A percentile compares a stretch with the other conserved stretches of the same genome.
Evolutionary conservation across 2,329 filamentous ascomycete species (phyloP).

Genomic region (Eurotiales sp.): DNA sequence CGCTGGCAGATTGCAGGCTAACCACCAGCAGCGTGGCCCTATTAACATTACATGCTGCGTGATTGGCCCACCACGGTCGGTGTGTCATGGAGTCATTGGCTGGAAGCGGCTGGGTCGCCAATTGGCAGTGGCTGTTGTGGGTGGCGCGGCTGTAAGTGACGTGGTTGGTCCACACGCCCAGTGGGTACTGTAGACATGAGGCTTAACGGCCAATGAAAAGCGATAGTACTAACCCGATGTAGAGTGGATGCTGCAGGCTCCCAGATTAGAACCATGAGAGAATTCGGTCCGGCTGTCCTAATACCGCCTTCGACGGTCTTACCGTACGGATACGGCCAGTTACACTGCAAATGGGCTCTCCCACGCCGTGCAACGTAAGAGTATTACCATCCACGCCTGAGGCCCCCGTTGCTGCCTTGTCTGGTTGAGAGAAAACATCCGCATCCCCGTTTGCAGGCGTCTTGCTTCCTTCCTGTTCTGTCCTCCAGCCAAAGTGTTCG

Average conservation of each 20-base stretch:
- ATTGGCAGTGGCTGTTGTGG: neutral
- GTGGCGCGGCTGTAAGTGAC: slow-evolving; percentile 5
- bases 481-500: slow-evolving; percentile 6
- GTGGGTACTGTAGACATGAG: neutral
- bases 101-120: neutral
- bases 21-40: too few species aligned
- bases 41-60: neutral
- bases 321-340: neutral
- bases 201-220: neutral
- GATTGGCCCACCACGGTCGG: slow-evolving; percentile 4
- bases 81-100: slow-evolving; percentile 5
- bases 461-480: neutral
- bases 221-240: neutral
- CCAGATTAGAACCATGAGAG: slow-evolving; percentile 5
- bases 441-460: slow-evolving; percentile 1
- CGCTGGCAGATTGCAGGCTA: too few species aligned
- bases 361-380: too few species aligned
- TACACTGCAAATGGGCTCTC: too few species aligned
- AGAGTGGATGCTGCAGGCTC: neutral
- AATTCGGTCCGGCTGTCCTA: neutral
- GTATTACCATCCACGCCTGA: too few species aligned
- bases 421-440: neutral
- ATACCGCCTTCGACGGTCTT: neutral
- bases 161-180: slow-evolving; percentile 6
- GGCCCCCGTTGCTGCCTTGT: slow-evolving; percentile 4